Evolutionary conservation across 768 basidiomycete species (phyloP), one percentile per base, ranked within the genome.

Genomic region (Lactarius hatsudake): DNA sequence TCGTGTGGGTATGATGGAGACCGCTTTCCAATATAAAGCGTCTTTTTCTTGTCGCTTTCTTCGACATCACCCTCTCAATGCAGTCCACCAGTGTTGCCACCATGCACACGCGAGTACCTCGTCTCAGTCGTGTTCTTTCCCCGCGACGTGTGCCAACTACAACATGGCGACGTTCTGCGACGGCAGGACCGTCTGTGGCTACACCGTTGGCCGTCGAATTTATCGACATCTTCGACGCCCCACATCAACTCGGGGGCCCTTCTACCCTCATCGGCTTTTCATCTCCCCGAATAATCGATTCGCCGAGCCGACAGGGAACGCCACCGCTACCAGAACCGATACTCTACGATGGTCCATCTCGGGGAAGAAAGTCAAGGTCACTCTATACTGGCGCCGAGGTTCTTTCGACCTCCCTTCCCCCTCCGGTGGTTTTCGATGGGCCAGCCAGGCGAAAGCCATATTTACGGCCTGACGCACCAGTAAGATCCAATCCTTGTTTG

Each of bases 141-240:
- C 12, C 17, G 26, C 54, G 40, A 34, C 64, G 13, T 42, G 28
- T 60, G 8, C 40, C 63, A 18, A 51, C 56, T 9, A 28, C 51
- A 7, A 40, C 9, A 5, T 55, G 30, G 18, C 26, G 6, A 45
- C 40, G 5, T 42, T 53, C 30, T 12, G 40, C 59, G 30, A 42
- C 23, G 18, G 53, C 12, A 51, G 42, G 56, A 12, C n/a, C 34
- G 8, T 48, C 36, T 10, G 10, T 30, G 17, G 17, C 18, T 13
- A 23, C 28, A 4, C 40, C 40, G 10, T 32, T 18, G 17, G 32
- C 69, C 71, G 26, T 66, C 59, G 63, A 65, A 53, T 81, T 83
- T 58, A 79, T 81, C 67, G 84, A 85, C 72, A 83, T 86, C 65
- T 83, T 84, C 71, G 83, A 85, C 65, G 83, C 78, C 28, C 81